Conservation (phyloP, 176 grass and related monocot genomes). For the Eragrostis curvula region DNA sequence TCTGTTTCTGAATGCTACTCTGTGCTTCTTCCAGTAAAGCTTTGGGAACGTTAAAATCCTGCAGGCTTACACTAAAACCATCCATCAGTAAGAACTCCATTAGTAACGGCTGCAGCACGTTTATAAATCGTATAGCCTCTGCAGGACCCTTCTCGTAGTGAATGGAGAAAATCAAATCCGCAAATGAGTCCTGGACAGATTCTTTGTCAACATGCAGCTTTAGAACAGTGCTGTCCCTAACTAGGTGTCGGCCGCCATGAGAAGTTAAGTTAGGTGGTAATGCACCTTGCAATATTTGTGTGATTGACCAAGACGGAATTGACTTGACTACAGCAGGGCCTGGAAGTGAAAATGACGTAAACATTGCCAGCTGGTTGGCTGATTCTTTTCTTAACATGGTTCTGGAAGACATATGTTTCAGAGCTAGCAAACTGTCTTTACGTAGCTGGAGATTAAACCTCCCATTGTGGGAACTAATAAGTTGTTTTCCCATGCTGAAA, state of each 20-base stretch:
- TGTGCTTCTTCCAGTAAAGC: conserved; percentile 54
- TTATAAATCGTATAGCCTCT: conserved; percentile 71
- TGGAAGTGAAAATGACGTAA: conserved; percentile 51
- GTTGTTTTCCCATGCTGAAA: conserved; percentile 83
- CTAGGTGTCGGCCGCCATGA: conserved; percentile 51
- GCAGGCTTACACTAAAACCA: conserved; percentile 83
- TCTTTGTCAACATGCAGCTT: conserved; percentile 70
- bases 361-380: conserved; percentile 80
- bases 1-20: conserved; percentile 55
- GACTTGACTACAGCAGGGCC: conserved; percentile 67
- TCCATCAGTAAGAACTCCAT: conserved; percentile 85
- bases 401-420: conserved; percentile 67
- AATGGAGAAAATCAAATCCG: conserved; percentile 65
- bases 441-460: conserved; percentile 75
- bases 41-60: conserved; percentile 77
- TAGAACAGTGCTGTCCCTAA: conserved; percentile 56
- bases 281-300: conserved; percentile 77
- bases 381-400: conserved; percentile 50
- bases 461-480: conserved; percentile 75
- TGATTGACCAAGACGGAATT: conserved; percentile 55
- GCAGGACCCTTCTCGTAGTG: conserved; percentile 60
- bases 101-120: conserved; percentile 77
- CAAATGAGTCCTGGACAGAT: conserved; percentile 58
- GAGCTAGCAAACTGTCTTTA: conserved; percentile 72
- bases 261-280: conserved; percentile 61